Conservation (phyloP, 1,139 yeast genomes). For the Pichia sp. region DNA sequence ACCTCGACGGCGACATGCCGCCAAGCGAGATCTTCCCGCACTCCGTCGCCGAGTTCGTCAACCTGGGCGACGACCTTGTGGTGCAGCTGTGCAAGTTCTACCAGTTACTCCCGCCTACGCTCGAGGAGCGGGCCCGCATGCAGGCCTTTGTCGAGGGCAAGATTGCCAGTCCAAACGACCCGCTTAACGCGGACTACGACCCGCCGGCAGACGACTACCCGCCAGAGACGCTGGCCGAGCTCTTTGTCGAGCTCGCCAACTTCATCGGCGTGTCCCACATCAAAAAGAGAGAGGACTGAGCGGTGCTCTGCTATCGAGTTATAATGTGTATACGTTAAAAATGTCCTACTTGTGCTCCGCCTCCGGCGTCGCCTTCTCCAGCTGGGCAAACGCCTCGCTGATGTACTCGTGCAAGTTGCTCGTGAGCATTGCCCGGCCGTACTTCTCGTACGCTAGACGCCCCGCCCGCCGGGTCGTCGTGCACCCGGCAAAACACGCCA, state of each 20-base stretch:
- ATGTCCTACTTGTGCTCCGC: background rate
- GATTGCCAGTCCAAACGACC: constrained; percentile 37
- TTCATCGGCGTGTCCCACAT: constrained; percentile 60
- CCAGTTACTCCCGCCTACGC: constrained; percentile 55
- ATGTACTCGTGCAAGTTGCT: constrained; percentile 70
- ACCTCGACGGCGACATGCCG: constrained; percentile 72
- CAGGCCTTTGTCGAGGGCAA: constrained; percentile 46
- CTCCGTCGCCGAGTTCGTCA: constrained; percentile 51
- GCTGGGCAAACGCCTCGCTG: constrained; percentile 43
- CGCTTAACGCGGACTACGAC: constrained; percentile 29
- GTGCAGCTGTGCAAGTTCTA: constrained; percentile 62
- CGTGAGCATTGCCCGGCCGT: constrained; percentile 82
- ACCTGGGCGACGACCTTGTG: constrained; percentile 41
- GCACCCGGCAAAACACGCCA: constrained; percentile 76
- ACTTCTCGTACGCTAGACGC: constrained; percentile 54
- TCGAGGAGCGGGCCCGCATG: constrained; percentile 44
- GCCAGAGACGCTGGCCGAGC: constrained; percentile 44
- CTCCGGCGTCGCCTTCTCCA: background rate
- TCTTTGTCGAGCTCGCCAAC: constrained; percentile 56
- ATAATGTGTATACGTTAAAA: background rate
- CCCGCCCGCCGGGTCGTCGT: constrained; percentile 65
- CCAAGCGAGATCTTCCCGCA: constrained; percentile 49
- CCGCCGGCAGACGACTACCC: constrained; percentile 36
- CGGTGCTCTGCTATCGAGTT: too few species aligned
- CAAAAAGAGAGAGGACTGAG: constrained; percentile 30